Conservation (phyloP, 495 filamentous ascomycete species). For the Saxophila tyrrhenica region DNA sequence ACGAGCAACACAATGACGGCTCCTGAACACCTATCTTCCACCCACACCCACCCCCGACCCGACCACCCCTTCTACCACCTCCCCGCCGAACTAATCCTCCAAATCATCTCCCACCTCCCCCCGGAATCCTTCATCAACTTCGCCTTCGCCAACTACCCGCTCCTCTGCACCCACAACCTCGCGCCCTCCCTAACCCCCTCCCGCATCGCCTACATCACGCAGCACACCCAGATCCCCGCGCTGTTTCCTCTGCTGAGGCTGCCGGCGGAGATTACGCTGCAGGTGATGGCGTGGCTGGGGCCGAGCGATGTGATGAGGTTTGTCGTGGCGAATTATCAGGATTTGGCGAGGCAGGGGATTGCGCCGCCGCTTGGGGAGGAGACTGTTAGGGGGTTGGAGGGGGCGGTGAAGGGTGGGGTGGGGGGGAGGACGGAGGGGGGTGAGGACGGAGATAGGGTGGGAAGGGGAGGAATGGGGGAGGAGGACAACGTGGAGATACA, state of each 20-base stretch:
- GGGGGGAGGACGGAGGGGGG: too few species aligned
- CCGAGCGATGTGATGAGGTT: conserved; percentile 21
- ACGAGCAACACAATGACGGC: conserved; percentile 20
- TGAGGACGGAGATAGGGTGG: background rate
- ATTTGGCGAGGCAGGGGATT: conserved; percentile 17
- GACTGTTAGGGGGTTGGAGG: conserved; percentile 6
- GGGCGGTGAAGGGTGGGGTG: background rate
- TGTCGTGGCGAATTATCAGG: conserved; percentile 23
- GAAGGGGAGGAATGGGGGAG: background rate
- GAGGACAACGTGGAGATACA: too few species aligned
- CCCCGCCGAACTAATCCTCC: conserved; percentile 33
- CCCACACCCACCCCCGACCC: conserved; percentile 1
- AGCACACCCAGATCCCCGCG: conserved; percentile 7
- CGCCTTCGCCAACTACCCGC: conserved; percentile 31
- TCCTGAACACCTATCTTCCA: too few species aligned
- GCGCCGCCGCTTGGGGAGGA: conserved; percentile 15
- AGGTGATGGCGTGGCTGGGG: conserved; percentile 13
- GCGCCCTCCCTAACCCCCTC: conserved; percentile 14
- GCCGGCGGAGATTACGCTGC: conserved; percentile 20
- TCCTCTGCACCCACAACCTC: conserved; percentile 23
- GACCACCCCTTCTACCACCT: conserved; percentile 26
- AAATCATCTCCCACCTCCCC: conserved; percentile 29
- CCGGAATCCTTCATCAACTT: conserved; percentile 30
- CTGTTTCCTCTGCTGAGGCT: conserved; percentile 11
- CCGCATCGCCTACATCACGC: conserved; percentile 11